phyloP scores from a whole-genome alignment of 108 stramenopile genomes.

The Nitzschia inconspicua region DNA sequence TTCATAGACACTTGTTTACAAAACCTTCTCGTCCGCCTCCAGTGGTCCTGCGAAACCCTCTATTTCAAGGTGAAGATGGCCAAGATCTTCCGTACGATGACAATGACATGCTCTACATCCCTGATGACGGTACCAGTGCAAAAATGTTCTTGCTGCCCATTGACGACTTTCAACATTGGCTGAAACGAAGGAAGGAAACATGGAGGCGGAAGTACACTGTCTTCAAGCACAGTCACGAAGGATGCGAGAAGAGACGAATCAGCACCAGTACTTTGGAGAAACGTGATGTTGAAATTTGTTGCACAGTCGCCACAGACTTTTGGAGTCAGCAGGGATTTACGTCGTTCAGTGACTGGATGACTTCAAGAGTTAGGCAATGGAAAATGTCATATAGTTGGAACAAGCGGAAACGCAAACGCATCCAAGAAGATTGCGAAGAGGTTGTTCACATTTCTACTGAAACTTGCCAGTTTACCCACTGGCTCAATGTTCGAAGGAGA shows the following conservation, averaged over 20 bases:
- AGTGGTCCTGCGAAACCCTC: background rate
- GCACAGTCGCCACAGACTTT: constrained; percentile 50
- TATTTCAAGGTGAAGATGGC: too few relatives aligned
- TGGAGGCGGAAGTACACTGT: constrained; percentile 47
- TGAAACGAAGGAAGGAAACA: constrained; percentile 35
- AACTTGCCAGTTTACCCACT: constrained; percentile 45
- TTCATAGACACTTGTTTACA: background rate
- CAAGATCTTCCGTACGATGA: too few relatives aligned
- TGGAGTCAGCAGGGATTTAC: constrained; percentile 57
- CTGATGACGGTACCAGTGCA: constrained; percentile 32
- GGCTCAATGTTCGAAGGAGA: constrained; percentile 63
- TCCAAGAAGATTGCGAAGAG: constrained; percentile 61
- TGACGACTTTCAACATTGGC: constrained; percentile 39
- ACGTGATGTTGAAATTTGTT: constrained; percentile 19
- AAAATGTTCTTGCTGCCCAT: constrained; percentile 15
- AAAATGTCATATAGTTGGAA: constrained; percentile 64
- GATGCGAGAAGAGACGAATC: background rate
- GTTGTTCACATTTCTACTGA: constrained; percentile 65
- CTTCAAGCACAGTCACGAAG: constrained; percentile 28
- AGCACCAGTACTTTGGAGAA: background rate
- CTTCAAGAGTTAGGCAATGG: constrained; percentile 42
- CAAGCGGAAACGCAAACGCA: constrained; percentile 32
- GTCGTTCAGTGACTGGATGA: constrained; percentile 58
- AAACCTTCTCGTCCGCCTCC: background rate
- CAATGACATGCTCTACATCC: background rate